Base-by-base conservation (phyloP, 345 rosid genomes). In the Citrus trifoliata region DNA sequence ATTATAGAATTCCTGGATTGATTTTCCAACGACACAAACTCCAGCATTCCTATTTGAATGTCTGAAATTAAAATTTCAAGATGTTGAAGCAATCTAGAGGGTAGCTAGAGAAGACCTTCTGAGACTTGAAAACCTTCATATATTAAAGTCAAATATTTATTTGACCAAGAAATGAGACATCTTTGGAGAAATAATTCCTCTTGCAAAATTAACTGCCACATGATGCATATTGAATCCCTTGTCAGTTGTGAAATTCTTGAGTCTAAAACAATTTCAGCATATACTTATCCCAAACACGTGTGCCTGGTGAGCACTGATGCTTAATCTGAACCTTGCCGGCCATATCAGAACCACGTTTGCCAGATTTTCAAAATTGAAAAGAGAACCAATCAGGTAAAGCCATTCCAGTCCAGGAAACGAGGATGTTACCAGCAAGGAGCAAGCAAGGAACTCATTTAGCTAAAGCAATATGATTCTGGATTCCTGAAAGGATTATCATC, bases 401-500 rank as follows among this genome's bases (percentile, higher is more conserved):
- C 79, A 7, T 58, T n/a, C 32, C 51, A 33, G 35, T 42, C 7
- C 10, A 1, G 27, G 25, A 24, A 73, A n/a, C 4, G 33, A 51
- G 67, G 0, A 18, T 10, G 37, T 55, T 25, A 66, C 22, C 9
- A 51, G 46, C 42, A 4, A 64, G n/a, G 33, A 48, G 78, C 61
- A 65, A 10, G 72, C 25, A 24, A 51, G 16, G 38, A 67, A 64
- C 53, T 75, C 65, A 24, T 66, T n/a, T 73, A 24, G 27, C 73
- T 76, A 53, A 35, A 35, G 53, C 72, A 25, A 19, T 9, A 35
- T 35, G 24, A 76, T 55, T 67, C 27, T 9, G 51, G 38, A 56
- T 30, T 76, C 79, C 56, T 76, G 66, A 37, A 76, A 67, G n/a
- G 56, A 67, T 53, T 51, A 30, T 3, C 22, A 65, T n/a, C 13